These are phyloP conservation scores for Sarcodon aspratus DNA, from an alignment of 768 basidiomycete genomes.

Conservation along the genomic window DNA sequence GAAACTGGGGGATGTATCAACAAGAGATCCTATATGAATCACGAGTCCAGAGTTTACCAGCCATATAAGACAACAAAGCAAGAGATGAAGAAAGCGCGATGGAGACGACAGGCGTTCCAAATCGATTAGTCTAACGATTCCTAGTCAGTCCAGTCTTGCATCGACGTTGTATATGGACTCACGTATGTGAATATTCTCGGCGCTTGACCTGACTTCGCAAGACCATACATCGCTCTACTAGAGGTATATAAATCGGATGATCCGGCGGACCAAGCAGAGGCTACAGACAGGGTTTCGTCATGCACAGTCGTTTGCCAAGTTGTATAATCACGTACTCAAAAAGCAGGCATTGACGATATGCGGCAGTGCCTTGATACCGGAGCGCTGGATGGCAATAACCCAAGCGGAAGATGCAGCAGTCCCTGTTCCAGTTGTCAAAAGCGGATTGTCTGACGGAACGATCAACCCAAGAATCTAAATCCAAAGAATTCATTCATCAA, in stretches of 20 bases:
- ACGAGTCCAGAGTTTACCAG: conserved; percentile 13
- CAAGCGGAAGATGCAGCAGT: conserved; percentile 40
- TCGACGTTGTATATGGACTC: too few species aligned
- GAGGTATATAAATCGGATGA: conserved; percentile 28
- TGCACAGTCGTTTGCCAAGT: neutral
- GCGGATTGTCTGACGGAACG: conserved; percentile 32
- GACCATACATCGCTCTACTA: conserved; percentile 30
- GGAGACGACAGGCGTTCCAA: conserved; percentile 17
- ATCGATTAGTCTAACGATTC: neutral
- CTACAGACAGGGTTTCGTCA: conserved; percentile 19
- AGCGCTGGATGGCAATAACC: conserved; percentile 41
- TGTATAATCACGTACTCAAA: neutral
- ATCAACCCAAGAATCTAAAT: conserved; percentile 36
- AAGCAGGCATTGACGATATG: conserved; percentile 21
- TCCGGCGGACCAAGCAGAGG: conserved; percentile 30
- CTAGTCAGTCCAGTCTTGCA: too few species aligned
- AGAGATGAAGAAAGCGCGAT: conserved; percentile 22
- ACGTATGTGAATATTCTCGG: conserved; percentile 55
- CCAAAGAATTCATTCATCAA: conserved; percentile 14
- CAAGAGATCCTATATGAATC: neutral
- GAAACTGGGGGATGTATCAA: conserved; percentile 10
- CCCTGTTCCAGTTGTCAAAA: conserved; percentile 23
- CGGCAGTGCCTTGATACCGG: conserved; percentile 50
- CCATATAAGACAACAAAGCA: conserved; percentile 26
- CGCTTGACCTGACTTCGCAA: conserved; percentile 57